Base-by-base conservation (phyloP, 2,329 filamentous ascomycete species). In the Chaetoscypha palmicola region DNA sequence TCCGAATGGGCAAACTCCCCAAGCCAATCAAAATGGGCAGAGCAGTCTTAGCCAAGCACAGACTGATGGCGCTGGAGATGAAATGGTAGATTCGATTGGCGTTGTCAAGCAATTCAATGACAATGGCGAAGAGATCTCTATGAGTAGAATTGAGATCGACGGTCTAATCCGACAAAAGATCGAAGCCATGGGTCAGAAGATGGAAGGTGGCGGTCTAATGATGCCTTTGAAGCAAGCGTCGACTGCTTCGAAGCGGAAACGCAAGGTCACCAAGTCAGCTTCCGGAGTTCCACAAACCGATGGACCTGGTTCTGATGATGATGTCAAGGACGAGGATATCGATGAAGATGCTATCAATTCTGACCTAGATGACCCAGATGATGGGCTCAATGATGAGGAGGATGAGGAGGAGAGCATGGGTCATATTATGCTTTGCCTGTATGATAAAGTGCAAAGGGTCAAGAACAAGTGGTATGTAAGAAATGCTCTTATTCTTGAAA, bases 321-420 rank as follows among this genome's bases (percentile, higher is more conserved):
- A 72, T 30, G 73, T 56, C 2, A 61, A 77, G 26, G 72, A 76
- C 46, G 67, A 74, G 19, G 78, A 78, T 41, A 67, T 79, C 10
- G 90, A 96, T 52, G 91, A 95, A 53, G 90, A 98, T 63, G 92
- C 91, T 1, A 98, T 98, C 68, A 98, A 98, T 65, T 97, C 92
- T 0, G 92, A 98, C 58, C 79, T 98, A 3, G 92, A 98, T 62
- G 92, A 98, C 61, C 81, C 90, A 0, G 90, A 97, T 50, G 92
- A 97, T 49, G 81, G 87, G 9, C 68, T 79, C 14, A 82, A 86
- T 22, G 88, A 92, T 19, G 86, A 91, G 19, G 87, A 92, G 24
- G 90, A 92, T 39, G 86, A 89, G 11, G 88, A 94, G 48, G 90
- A 94, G 33, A 78, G 81, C 26, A 77, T 85, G 53, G 82, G 83